A percentile compares a stretch with the other conserved stretches of the same genome.
Conservation (phyloP, 495 filamentous ascomycete genomes). For the Penicillium arizonense region DNA sequence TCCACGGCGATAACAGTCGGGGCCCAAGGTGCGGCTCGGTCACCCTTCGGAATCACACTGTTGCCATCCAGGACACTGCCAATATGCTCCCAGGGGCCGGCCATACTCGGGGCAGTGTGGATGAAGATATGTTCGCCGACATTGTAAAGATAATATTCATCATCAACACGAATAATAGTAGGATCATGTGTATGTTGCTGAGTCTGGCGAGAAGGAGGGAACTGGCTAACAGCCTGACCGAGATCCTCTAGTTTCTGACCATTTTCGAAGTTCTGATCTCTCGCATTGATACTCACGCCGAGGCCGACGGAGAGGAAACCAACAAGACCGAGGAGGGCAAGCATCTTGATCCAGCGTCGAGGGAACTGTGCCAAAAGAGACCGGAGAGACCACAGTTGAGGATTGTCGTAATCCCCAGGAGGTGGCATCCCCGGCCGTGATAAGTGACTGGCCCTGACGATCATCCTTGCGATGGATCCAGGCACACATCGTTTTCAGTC, state of each 20-base stretch:
- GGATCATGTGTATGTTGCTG: slow-evolving; percentile 42
- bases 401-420: slow-evolving; percentile 13
- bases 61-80: slow-evolving; percentile 35
- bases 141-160: slow-evolving; percentile 40
- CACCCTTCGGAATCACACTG: slow-evolving; percentile 42
- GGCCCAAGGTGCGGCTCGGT: slow-evolving; percentile 50
- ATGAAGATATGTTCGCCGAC: slow-evolving; percentile 35
- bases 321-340: slow-evolving; percentile 18
- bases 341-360: slow-evolving; percentile 29
- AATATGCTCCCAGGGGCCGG: slow-evolving; percentile 41
- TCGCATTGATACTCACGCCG: slow-evolving; percentile 10
- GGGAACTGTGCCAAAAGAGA: slow-evolving; percentile 16
- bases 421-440: slow-evolving; percentile 22
- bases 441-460: slow-evolving; percentile 25
- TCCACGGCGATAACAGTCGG: slow-evolving; percentile 58
- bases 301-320: slow-evolving; percentile 20
- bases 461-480: slow-evolving; percentile 24
- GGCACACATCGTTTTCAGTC: slow-evolving; percentile 26
- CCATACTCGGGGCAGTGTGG: slow-evolving; percentile 31
- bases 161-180: slow-evolving; percentile 31
- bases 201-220: slow-evolving; percentile 31
- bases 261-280: slow-evolving; percentile 1
- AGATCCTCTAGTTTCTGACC: slow-evolving; percentile 8
- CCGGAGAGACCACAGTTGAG: slow-evolving; percentile 18
- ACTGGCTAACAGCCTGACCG: slow-evolving; percentile 4